Evolutionary conservation across 2,329 filamentous ascomycete genomes (phyloP), one percentile per base, ranked within the genome.

Genomic region (Diaporthe aspalathi): DNA sequence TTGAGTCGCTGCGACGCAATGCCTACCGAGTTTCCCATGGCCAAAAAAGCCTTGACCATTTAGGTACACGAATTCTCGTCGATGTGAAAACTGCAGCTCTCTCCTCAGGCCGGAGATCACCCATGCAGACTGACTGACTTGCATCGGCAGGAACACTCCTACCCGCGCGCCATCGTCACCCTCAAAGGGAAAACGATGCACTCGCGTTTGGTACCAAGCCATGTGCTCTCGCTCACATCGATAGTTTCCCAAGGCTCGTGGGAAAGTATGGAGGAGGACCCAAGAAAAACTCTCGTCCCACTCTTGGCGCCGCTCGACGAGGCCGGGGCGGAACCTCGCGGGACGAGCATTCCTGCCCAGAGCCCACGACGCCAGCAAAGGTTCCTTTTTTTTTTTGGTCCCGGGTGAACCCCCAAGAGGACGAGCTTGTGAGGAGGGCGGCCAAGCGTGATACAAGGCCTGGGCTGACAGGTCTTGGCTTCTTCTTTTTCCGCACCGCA

Each of bases 281-380:
- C 35, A 47, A 11, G 17, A 17, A 50, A 49, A 65, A 50, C 45
- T 65, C 60, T 65, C 60, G 60, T 65, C 60, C 60, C 60, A 65
- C 60, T 35, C 60, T 65, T 65, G 60, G 60, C 60, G 60, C 45
- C 24, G 45, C 60, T 63, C 57, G 57, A 49, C 43, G 57, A 63
- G 57, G 27, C 43, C 57, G 57, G 60, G 29, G 60, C 60, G 60
- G 60, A 50, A 50, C n/a, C 45, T 65, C 60, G 60, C 60, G 60
- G 60, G 60, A 65, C 60, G 45, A 65, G 60, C 60, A 65, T 65
- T 65, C 29, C 43, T 65, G 60, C 60, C 60, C 60, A 63, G 57
- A 63, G 40, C 27, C 20, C 3, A 16, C 43, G 29, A 35, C 24
- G 53, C 53, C 29, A 56, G 32, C 20, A 57, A 17, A 22, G 12